A percentile compares a stretch with the other conserved stretches of the same genome.
phyloP scores from a whole-genome alignment of 2,329 filamentous ascomycete species.

The Cephalotrichum gorgonifer region DNA sequence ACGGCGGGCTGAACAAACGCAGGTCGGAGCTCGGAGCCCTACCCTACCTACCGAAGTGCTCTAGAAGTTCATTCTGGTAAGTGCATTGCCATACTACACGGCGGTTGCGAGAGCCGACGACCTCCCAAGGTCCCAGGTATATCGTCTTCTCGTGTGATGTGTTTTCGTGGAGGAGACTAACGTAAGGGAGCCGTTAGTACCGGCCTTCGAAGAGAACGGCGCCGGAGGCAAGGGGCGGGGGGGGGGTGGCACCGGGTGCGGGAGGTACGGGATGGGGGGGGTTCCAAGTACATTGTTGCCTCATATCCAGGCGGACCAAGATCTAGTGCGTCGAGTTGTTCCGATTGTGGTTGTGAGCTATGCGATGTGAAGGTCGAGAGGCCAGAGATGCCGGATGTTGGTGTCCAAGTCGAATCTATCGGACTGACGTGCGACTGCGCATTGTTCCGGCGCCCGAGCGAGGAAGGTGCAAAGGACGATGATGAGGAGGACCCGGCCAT shows the following conservation, averaged over 20 bases:
- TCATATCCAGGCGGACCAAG: conserved; percentile 42
- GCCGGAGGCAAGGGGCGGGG: neutral
- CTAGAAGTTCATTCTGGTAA: conserved; percentile 39
- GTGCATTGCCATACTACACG: conserved; percentile 43
- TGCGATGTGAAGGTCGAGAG: conserved; percentile 29
- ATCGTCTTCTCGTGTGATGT: conserved; percentile 37
- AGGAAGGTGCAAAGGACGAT: conserved; percentile 37
- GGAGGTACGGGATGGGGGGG: conserved; percentile 12
- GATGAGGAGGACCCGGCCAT: conserved; percentile 32
- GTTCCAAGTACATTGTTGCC: conserved; percentile 37
- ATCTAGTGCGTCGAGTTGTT: conserved; percentile 32
- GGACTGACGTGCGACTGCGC: conserved; percentile 28
- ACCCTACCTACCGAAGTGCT: conserved; percentile 35
- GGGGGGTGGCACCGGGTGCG: neutral
- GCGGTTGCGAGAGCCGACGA: conserved; percentile 34
- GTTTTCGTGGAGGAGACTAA: conserved; percentile 39
- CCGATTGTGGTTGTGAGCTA: conserved; percentile 27
- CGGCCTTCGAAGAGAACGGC: neutral
- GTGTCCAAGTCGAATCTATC: conserved; percentile 32
- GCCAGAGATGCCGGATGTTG: conserved; percentile 20
- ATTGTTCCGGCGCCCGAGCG: conserved; percentile 29
- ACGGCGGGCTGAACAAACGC: neutral
- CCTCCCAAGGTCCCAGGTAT: conserved; percentile 43
- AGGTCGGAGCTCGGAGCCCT: neutral
- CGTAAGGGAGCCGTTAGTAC: neutral